Percentiles rank a stretch among this genome's conserved stretches.
phyloP scores from a whole-genome alignment of 73 alveolate species.

The Paramecium sexaurelia region DNA sequence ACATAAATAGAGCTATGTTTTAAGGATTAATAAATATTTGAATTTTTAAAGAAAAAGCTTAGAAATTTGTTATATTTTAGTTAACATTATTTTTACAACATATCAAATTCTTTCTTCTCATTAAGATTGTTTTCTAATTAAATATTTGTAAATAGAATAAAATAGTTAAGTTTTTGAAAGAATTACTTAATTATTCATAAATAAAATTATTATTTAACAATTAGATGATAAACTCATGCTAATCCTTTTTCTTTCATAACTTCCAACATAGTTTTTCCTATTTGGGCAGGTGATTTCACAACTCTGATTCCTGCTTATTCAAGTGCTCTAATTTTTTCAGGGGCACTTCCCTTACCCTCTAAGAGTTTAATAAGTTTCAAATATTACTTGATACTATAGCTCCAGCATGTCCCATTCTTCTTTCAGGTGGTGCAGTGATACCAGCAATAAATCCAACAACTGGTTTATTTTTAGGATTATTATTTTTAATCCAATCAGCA shows the following conservation, averaged over 20 bases:
- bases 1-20: too few relatives aligned
- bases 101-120: too few relatives aligned
- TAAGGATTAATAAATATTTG: too few relatives aligned
- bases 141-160: not conserved
- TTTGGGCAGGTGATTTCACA: conserved; percentile 31
- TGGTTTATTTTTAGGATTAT: conserved; percentile 89
- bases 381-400: conserved; percentile 26
- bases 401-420: conserved; percentile 98
- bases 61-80: too few relatives aligned
- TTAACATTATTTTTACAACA: too few relatives aligned
- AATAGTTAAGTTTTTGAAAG: not conserved
- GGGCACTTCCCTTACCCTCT: conserved; percentile 33
- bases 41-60: too few relatives aligned
- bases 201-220: not conserved
- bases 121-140: not conserved
- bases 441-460: conserved; percentile 97
- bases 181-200: not conserved
- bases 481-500: conserved; percentile 85
- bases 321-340: conserved; percentile 23
- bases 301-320: conserved; percentile 15
- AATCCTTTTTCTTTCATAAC: conserved; percentile 26
- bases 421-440: conserved; percentile 90
- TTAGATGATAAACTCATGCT: not conserved
- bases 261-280: not conserved
- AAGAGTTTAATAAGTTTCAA: not conserved